Percentiles rank a stretch among this genome's conserved stretches.
Conservation (phyloP, 2,329 filamentous ascomycete genomes). For the Ceratocystis huliohia region DNA sequence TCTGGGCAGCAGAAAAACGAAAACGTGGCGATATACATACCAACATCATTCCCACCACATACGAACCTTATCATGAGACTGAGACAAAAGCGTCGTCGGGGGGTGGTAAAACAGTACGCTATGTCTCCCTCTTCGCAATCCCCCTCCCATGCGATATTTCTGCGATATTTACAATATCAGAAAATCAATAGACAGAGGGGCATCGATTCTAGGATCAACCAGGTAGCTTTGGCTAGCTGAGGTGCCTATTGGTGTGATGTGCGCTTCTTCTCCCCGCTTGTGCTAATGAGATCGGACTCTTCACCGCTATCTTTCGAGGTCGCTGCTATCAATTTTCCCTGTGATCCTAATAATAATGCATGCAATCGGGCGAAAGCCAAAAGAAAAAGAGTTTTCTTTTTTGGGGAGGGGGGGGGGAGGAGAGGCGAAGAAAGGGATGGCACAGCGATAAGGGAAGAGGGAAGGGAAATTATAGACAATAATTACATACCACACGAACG, state of each 20-base stretch:
- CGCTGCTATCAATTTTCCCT: too few relatives aligned
- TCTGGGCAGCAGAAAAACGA: not conserved
- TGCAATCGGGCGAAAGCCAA: not conserved
- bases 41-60: not conserved
- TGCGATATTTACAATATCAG: not conserved
- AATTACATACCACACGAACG: not conserved
- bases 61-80: not conserved
- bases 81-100: not conserved
- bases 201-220: not conserved
- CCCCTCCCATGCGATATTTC: not conserved
- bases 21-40: conserved; percentile 6
- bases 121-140: not conserved
- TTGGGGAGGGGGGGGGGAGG: not conserved
- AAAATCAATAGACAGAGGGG: not conserved
- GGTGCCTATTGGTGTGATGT: not conserved
- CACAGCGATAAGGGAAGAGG: not conserved
- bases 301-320: too few relatives aligned
- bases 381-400: not conserved
- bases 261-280: not conserved
- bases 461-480: not conserved
- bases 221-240: not conserved
- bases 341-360: too few relatives aligned
- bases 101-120: not conserved
- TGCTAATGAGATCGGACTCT: too few relatives aligned
- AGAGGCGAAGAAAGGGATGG: not conserved